Base-by-base conservation (phyloP, 495 filamentous ascomycete genomes). In the Tuber aestivum region DNA sequence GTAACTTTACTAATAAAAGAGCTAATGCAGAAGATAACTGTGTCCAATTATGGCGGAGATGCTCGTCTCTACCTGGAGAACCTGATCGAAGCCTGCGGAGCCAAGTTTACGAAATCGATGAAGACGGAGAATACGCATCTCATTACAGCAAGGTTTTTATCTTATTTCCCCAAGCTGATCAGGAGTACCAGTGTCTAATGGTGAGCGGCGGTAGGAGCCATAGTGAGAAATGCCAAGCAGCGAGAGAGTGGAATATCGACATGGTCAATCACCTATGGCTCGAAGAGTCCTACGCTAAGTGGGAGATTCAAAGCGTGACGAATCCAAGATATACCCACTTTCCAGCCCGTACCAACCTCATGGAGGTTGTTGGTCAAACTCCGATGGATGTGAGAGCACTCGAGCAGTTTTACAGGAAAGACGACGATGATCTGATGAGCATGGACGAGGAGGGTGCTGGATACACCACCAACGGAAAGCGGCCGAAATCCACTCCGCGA, bases 251-350 rank as follows among this genome's bases (percentile, higher is more conserved):
- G 95, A 91, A 91, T 44, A 90, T 98, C 41, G 84, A 95, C 68
- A 91, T 96, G 77, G 87, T 96, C 74, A 99, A 99, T 83, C 95
- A 98, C 80, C 86, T 99, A 1, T 99, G 95, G 95, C 88, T 99
- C 69, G 95, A 99, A 83, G 96, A 99, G 79, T 94, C 93, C 84
- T 99, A 98, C 82, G 93, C 94, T 9, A 92, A 90, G 81, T 97
- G 94, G 87, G 86, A 91, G 81, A 83, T 90, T 56, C 90, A 92
- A 80, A 87, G 87, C 1, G 80, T 93, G 6, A 89, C 91, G 2
- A 87, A 92, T 75, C 85, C 87, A 1, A 89, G 90, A 72, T 98
- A 97, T 81, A 92, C 86, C 1, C 87, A 91, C 79, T 99, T 97
- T 81, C 96, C 95, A 23, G 86, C 86, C 14, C 87, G 93, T 72